phyloP scores from a whole-genome alignment of 2,329 filamentous ascomycete species.

The Ceratocystis papillata region DNA sequence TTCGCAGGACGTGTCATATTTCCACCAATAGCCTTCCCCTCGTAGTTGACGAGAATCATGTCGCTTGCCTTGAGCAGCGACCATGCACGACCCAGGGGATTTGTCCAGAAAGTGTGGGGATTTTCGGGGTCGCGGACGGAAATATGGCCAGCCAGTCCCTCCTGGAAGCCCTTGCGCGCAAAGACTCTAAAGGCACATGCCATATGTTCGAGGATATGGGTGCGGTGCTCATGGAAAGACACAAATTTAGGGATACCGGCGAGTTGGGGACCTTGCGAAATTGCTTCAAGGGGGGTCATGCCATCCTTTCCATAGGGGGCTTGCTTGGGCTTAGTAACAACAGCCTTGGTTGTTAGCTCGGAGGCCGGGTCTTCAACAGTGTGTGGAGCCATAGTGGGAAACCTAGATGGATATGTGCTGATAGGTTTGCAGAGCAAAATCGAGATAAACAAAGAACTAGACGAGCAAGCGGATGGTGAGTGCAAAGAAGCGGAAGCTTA shows the following conservation, averaged over 20 bases:
- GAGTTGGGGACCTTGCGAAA: constrained; percentile 20
- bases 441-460: no score
- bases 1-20: constrained; percentile 48
- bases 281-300: constrained; percentile 19
- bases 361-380: neutral
- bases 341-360: neutral
- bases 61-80: constrained; percentile 53
- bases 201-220: constrained; percentile 36
- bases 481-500: no score
- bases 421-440: neutral
- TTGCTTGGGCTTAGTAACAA: neutral
- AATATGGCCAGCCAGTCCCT: constrained; percentile 40
- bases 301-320: constrained; percentile 19
- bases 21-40: constrained; percentile 51
- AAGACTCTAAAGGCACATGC: constrained; percentile 41
- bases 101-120: constrained; percentile 34
- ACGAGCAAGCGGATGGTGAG: no score
- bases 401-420: no score
- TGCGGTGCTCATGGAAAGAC: constrained; percentile 29
- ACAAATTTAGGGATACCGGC: constrained; percentile 22
- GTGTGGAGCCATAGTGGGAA: constrained; percentile 4
- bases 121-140: constrained; percentile 33
- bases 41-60: constrained; percentile 53
- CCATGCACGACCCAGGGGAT: constrained; percentile 56
- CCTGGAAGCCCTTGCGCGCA: constrained; percentile 37